Conservation (phyloP, 2,329 filamentous ascomycete species). For the Volutella citrinella region DNA sequence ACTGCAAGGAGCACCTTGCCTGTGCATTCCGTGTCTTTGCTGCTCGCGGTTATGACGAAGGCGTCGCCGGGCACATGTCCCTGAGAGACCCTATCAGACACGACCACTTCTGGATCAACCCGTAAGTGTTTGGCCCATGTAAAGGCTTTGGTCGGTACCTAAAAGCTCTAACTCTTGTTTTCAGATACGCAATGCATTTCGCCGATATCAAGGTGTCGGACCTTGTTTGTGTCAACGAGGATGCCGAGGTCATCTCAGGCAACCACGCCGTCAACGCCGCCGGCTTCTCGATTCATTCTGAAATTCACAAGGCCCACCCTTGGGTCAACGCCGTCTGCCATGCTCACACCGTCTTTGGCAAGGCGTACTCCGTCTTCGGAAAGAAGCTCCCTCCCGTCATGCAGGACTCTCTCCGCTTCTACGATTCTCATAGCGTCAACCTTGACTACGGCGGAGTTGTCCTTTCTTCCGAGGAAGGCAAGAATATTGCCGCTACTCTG, state of each 20-base stretch:
- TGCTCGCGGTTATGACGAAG: conserved; percentile 1
- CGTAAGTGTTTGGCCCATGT: too few relatives aligned
- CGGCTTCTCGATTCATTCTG: conserved; percentile 68
- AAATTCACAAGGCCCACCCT: conserved; percentile 62
- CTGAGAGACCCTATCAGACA: conserved; percentile 2
- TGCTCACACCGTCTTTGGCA: conserved; percentile 62
- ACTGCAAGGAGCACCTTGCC: conserved; percentile 1
- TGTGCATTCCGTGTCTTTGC: conserved; percentile 1
- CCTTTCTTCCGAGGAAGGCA: conserved; percentile 62
- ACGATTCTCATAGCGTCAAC: conserved; percentile 57
- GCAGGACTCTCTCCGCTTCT: conserved; percentile 64
- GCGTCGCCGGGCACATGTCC: conserved; percentile 3
- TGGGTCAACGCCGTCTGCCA: conserved; percentile 68
- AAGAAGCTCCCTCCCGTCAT: conserved; percentile 67
- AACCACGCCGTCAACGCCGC: conserved; percentile 64
- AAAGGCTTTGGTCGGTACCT: background rate
- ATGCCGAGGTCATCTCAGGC: conserved; percentile 61
- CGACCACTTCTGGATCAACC: conserved; percentile 64
- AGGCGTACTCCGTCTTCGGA: conserved; percentile 66
- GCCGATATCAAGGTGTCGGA: conserved; percentile 63
- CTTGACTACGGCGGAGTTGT: conserved; percentile 53
- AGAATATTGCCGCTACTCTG: conserved; percentile 60
- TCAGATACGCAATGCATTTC: conserved; percentile 64
- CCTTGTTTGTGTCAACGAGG: conserved; percentile 59
- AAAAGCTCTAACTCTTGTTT: conserved; percentile 29